A percentile compares a stretch with the other conserved stretches of the same genome.
These are phyloP conservation scores for Aspergillus flavus DNA, from an alignment of 2,329 filamentous ascomycete species.

Conservation along the genomic window DNA sequence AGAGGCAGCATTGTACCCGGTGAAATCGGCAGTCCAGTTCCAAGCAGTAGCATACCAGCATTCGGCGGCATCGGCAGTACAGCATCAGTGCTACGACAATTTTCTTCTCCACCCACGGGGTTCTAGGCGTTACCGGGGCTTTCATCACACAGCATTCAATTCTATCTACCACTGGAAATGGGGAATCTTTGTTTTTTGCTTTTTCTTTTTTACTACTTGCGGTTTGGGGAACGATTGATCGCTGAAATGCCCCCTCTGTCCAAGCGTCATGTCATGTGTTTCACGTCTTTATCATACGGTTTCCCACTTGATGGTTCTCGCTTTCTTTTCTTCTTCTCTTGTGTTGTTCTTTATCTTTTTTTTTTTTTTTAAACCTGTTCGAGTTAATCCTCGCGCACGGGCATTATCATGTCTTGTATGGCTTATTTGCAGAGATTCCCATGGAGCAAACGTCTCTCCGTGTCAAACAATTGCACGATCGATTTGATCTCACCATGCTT, in stretches of 20 bases:
- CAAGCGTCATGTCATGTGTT: slow-evolving; percentile 22
- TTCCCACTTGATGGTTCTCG: slow-evolving; percentile 13
- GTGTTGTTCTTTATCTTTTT: not conserved
- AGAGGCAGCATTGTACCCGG: slow-evolving; percentile 56
- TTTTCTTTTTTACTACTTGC: slow-evolving; percentile 15
- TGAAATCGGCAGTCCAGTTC: slow-evolving; percentile 70
- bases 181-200: slow-evolving; percentile 10
- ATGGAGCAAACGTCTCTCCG: slow-evolving; percentile 32
- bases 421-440: slow-evolving; percentile 38
- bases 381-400: slow-evolving; percentile 6
- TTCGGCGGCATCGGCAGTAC: slow-evolving; percentile 39
- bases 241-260: slow-evolving; percentile 8
- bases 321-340: slow-evolving; percentile 14
- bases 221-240: slow-evolving; percentile 8
- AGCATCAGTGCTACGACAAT: slow-evolving; percentile 40
- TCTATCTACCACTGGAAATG: slow-evolving; percentile 10
- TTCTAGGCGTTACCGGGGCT: slow-evolving; percentile 33
- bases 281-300: slow-evolving; percentile 19
- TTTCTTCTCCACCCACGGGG: slow-evolving; percentile 40
- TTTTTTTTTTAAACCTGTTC: slow-evolving; percentile 10
- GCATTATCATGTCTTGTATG: slow-evolving; percentile 20
- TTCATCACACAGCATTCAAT: slow-evolving; percentile 13
- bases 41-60: slow-evolving; percentile 46
- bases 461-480: slow-evolving; percentile 38
- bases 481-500: slow-evolving; percentile 26